Evolutionary conservation across 73 alveolate species (phyloP).

Genomic region (Paramecium pentaurelia): DNA sequence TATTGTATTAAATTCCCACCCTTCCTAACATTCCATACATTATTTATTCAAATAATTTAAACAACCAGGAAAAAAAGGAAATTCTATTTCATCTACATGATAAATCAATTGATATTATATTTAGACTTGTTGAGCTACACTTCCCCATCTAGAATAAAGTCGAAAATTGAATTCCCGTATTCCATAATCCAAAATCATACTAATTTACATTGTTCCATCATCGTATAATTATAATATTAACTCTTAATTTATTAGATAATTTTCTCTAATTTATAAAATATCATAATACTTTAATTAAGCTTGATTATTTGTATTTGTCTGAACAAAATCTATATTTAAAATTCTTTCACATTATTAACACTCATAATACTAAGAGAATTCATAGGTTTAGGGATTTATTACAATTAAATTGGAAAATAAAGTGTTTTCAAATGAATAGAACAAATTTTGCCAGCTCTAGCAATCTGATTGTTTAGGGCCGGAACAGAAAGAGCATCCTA

Average conservation of each 20-base stretch:
- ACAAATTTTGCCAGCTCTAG: neutral
- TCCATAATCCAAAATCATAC: neutral
- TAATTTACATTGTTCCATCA: neutral
- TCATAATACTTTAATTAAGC: neutral
- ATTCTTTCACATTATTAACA: neutral
- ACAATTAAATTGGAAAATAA: neutral
- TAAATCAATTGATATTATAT: neutral
- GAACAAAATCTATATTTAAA: neutral
- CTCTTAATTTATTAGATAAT: neutral
- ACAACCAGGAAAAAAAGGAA: neutral
- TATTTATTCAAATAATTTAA: neutral
- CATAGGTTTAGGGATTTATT: neutral
- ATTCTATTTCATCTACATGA: neutral
- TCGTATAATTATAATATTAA: neutral
- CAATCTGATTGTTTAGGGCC: neutral
- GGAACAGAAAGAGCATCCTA: neutral
- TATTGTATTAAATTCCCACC: neutral
- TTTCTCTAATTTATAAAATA: too few species aligned
- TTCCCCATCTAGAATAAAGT: neutral
- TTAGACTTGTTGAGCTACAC: neutral
- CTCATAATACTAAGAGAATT: neutral
- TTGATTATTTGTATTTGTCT: neutral
- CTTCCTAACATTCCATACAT: neutral
- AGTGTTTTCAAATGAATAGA: neutral
- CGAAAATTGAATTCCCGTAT: neutral